Conservation (phyloP, 2,329 filamentous ascomycete species). For the Setomelanomma holmii region DNA sequence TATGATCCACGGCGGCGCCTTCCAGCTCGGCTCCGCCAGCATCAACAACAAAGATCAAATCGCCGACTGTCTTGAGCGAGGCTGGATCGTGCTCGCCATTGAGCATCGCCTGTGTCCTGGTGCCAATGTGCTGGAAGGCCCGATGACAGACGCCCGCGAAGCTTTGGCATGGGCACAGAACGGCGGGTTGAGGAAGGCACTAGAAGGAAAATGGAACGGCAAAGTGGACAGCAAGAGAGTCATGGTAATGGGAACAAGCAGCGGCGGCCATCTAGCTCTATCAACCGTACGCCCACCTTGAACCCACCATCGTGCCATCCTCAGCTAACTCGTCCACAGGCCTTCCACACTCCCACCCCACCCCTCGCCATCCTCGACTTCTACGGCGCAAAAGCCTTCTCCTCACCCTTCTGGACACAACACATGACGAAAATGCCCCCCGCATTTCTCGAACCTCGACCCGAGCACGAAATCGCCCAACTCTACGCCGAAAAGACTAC, state of each 20-base stretch:
- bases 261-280: conserved; percentile 15
- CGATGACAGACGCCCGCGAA: conserved; percentile 20
- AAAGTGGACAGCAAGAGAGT: conserved; percentile 7
- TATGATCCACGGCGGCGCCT: conserved; percentile 24
- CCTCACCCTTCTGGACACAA: conserved; percentile 16
- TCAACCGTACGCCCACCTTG: too few species aligned
- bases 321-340: conserved; percentile 3
- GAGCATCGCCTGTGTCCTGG: conserved; percentile 24
- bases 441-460: conserved; percentile 1
- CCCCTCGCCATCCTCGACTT: conserved; percentile 20
- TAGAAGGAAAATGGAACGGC: not conserved
- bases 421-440: conserved; percentile 9
- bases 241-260: conserved; percentile 18
- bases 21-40: conserved; percentile 19
- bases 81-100: not conserved
- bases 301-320: conserved; percentile 7
- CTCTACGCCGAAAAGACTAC: conserved; percentile 10
- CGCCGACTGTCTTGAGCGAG: not conserved
- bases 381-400: conserved; percentile 22
- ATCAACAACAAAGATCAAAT: not conserved
- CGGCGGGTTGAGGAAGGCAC: conserved; percentile 7
- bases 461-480: not conserved
- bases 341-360: conserved; percentile 5
- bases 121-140: conserved; percentile 16
- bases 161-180: conserved; percentile 14